Evolutionary conservation across 176 grass and related monocot genomes (phyloP).

Genomic region (Urochloa ruziziensis): DNA sequence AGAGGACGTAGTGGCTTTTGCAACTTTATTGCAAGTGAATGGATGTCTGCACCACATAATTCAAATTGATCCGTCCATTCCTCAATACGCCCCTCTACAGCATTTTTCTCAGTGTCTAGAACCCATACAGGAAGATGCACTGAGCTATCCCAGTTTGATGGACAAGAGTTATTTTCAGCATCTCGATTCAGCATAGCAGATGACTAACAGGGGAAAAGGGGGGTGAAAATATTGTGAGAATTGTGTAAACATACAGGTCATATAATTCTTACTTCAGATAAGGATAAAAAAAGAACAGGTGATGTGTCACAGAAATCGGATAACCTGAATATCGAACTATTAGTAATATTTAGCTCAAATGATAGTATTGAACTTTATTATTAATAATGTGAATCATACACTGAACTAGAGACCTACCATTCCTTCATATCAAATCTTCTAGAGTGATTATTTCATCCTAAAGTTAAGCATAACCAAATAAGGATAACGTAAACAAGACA

Average conservation of each 20-base stretch:
- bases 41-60: constrained; percentile 83
- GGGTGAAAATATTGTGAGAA: background rate
- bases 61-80: constrained; percentile 69
- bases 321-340: background rate
- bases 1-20: constrained; percentile 72
- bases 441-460: background rate
- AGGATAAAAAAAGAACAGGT: background rate
- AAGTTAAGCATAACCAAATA: background rate
- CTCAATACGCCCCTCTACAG: constrained; percentile 59
- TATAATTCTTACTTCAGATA: background rate
- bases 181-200: constrained; percentile 17
- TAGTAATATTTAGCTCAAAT: background rate
- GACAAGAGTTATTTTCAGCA: background rate
- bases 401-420: background rate
- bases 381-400: background rate
- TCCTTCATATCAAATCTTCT: background rate
- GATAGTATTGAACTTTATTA: background rate
- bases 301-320: background rate
- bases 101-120: constrained; percentile 71
- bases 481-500: background rate
- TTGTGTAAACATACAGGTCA: background rate
- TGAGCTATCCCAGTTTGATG: constrained; percentile 65
- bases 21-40: constrained; percentile 51
- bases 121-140: constrained; percentile 87
- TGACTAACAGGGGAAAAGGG: constrained; percentile 36